Percentiles rank a stretch among this genome's conserved stretches.
phyloP scores from a whole-genome alignment of 2,329 filamentous ascomycete genomes.

The Microsporum ferrugineum region DNA sequence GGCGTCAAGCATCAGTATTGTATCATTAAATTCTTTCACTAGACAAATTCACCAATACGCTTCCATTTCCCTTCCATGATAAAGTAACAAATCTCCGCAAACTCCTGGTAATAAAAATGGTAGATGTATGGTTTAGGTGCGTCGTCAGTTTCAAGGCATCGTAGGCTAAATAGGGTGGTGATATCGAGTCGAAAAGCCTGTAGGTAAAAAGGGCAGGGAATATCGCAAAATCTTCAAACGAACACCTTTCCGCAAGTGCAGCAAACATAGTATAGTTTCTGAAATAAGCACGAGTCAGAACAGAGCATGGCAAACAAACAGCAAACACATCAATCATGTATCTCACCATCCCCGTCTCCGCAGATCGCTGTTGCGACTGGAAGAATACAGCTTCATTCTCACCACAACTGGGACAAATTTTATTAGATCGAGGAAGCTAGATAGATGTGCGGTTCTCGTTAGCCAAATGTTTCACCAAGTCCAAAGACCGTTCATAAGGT shows the following conservation, averaged over 20 bases:
- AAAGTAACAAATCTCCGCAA: neutral
- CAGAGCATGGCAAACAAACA: neutral
- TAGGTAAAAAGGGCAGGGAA: neutral
- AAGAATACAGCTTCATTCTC: conserved; percentile 94
- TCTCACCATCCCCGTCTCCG: conserved; percentile 95
- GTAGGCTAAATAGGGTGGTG: neutral
- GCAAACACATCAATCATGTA: neutral
- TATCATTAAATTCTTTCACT: conserved; percentile 1
- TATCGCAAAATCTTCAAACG: conserved; percentile 20
- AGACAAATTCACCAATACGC: neutral
- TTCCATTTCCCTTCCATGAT: neutral
- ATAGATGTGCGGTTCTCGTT: conserved; percentile 15
- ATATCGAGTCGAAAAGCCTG: neutral
- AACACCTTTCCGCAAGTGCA: conserved; percentile 88
- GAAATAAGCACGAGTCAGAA: conserved; percentile 15
- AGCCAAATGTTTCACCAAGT: conserved; percentile 19
- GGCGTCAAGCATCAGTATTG: neutral
- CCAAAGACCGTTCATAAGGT: neutral
- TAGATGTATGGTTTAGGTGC: neutral
- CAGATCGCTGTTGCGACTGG: conserved; percentile 93
- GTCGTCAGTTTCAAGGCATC: neutral
- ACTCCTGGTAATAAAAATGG: neutral
- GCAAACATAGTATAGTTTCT: conserved; percentile 93
- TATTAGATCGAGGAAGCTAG: conserved; percentile 80
- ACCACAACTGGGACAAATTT: conserved; percentile 71